These are phyloP conservation scores for Fagopyrum homotropicum DNA, from an alignment of 148 eudicot species.

Conservation along the genomic window DNA sequence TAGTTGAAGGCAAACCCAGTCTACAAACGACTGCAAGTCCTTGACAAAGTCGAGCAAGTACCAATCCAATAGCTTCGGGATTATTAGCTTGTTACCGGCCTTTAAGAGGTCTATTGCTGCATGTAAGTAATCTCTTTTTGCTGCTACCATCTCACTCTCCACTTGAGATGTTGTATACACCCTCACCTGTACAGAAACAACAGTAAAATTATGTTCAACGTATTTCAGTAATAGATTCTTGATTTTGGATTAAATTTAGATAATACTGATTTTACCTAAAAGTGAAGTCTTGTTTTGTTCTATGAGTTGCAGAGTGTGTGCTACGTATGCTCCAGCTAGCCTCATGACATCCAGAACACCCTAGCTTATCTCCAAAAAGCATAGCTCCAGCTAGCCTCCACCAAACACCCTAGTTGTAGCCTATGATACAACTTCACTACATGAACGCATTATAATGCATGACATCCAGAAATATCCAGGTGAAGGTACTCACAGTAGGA, in stretches of 20 bases:
- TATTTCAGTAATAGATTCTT: no score
- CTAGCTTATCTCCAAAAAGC: no score
- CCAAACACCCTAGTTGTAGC: neutral
- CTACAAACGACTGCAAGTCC: constrained; percentile 62
- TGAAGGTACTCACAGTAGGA: constrained; percentile 70
- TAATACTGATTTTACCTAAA: neutral
- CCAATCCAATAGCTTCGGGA: constrained; percentile 85
- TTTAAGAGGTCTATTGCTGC: constrained; percentile 65
- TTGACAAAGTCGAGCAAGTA: constrained; percentile 80
- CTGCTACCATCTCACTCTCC: constrained; percentile 70
- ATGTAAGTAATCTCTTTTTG: constrained; percentile 75
- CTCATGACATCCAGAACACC: no score
- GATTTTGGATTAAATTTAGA: no score
- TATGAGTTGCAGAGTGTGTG: no score
- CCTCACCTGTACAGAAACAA: constrained; percentile 46
- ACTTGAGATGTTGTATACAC: constrained; percentile 77
- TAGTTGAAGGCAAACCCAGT: constrained; percentile 88
- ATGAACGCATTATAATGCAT: neutral
- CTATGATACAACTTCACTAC: neutral
- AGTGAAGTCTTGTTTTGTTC: no score
- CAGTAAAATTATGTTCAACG: no score
- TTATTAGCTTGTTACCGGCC: constrained; percentile 34
- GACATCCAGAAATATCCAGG: neutral
- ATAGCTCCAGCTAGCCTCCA: no score
- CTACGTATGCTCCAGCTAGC: no score